Percentiles rank a stretch among this genome's conserved stretches.
Evolutionary conservation across 306 rosid species (phyloP).

Genomic region (Canavalia gladiata): DNA sequence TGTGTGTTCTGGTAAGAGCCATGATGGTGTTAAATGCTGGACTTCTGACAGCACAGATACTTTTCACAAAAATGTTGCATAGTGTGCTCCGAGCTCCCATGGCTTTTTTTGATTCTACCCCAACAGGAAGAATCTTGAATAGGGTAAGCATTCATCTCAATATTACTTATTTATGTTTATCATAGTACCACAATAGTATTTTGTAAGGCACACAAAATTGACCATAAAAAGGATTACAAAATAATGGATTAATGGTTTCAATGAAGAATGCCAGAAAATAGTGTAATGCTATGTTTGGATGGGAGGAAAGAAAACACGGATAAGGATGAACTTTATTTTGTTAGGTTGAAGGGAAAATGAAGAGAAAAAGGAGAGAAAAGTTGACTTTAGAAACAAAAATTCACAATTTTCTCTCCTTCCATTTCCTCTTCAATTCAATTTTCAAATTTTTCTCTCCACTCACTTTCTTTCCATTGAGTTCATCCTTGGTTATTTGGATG

Average conservation of each 20-base stretch:
- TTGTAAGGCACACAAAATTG: background rate
- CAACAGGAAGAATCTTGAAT: conserved; percentile 95
- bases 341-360: no score
- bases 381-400: no score
- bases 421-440: no score
- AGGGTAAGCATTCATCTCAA: conserved; percentile 64
- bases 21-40: conserved; percentile 70
- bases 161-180: background rate
- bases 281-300: background rate
- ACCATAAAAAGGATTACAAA: background rate
- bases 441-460: no score
- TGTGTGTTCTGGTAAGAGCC: conserved; percentile 74
- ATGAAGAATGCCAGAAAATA: background rate
- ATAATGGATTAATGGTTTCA: background rate
- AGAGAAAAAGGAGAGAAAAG: no score
- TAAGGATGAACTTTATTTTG: no score
- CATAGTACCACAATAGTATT: background rate
- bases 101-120: conserved; percentile 96
- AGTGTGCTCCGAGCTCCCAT: conserved; percentile 87
- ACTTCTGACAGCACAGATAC: conserved; percentile 78
- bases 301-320: no score
- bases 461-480: background rate
- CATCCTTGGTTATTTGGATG: background rate
- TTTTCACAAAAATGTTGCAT: conserved; percentile 80
- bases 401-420: no score